Evolutionary conservation across 345 rosid species (phyloP), one percentile per base, ranked within the genome.

Genomic region (Salix arbutifolia): DNA sequence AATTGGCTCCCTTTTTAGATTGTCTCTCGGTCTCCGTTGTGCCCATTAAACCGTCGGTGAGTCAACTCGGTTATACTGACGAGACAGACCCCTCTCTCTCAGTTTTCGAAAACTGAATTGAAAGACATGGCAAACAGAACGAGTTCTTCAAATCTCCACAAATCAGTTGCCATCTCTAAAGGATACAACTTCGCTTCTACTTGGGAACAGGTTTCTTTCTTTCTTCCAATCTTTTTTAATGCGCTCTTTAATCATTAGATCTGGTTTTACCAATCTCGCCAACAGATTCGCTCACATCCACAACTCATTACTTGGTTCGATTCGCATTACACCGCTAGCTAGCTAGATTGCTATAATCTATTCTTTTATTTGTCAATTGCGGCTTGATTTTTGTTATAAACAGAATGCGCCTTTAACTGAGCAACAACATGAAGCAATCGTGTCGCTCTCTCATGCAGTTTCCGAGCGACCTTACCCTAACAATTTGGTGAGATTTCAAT

Each of bases 111-210:
- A 26, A 67, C 8, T 4, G 18, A 23, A 28, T 11, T 19, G 40
- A 73, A 3, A 17, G 53, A 64, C 26, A 90, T 90, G 97, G 87
- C 96, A 53, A 71, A 87, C 62, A 89, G 44, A 80, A 78, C 89
- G 35, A 82, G 90, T 42, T 77, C 92, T 31, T 71, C 87, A 6
- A 85, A 69, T 69, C 85, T 90, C 62, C 88, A 92, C 80, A 90
- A 84, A 77, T 87, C 96, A 70, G 97, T 91, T 78, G 97, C 99
- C 69, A 84, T 95, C 75, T 91, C 97, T 79, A 95, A 74, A 85
- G 97, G 97, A 83, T 93, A 95, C 92, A 93, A 90, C 84, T 95
- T 95, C 87, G 90, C 97, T 75, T 95, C 96, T 48, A 88, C 93
- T 74, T 95, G 99, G 99, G 99, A 95, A 77, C 97, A 91, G 94